A percentile compares a stretch with the other conserved stretches of the same genome.
Conservation (phyloP, 164 flowering plant species). For the Berberis vulgaris region DNA sequence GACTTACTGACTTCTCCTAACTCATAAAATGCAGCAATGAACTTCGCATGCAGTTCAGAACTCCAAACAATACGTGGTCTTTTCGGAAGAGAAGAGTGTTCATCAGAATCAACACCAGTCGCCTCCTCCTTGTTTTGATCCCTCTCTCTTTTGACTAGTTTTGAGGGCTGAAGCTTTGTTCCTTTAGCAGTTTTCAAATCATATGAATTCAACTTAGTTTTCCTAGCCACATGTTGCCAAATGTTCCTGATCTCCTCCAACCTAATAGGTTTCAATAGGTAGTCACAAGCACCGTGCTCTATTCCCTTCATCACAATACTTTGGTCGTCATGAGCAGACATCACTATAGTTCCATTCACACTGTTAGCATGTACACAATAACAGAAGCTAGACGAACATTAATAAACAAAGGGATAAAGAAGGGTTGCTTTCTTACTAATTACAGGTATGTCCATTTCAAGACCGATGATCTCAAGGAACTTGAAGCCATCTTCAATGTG, state of each 20-base stretch:
- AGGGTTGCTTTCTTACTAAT: no score
- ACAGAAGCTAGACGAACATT: no score
- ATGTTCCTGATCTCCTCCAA: slow-evolving; percentile 28
- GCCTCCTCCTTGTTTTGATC: slow-evolving; percentile 8
- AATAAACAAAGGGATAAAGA: no score
- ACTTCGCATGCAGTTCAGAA: slow-evolving; percentile 17
- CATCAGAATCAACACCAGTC: slow-evolving; percentile 3
- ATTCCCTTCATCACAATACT: slow-evolving; percentile 30
- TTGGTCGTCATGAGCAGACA: slow-evolving; percentile 18
- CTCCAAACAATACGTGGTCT: slow-evolving; percentile 9
- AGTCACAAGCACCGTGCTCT: slow-evolving; percentile 31
- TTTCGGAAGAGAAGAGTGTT: slow-evolving; percentile 7
- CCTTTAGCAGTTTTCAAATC: slow-evolving; percentile 4
- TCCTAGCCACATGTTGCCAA: slow-evolving; percentile 41
- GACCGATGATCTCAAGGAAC: no score
- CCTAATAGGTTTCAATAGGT: slow-evolving; percentile 28
- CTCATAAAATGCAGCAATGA: slow-evolving; percentile 17
- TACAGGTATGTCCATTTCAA: no score
- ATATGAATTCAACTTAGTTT: slow-evolving; percentile 6
- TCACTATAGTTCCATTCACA: slow-evolving; percentile 16
- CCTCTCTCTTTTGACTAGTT: slow-evolving; percentile 2
- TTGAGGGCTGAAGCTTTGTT: not conserved
- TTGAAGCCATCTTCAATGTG: no score
- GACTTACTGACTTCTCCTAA: slow-evolving; percentile 28
- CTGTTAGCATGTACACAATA: no score